These are phyloP conservation scores for Suillus americanus DNA, from an alignment of 768 basidiomycete species.

Conservation along the genomic window DNA sequence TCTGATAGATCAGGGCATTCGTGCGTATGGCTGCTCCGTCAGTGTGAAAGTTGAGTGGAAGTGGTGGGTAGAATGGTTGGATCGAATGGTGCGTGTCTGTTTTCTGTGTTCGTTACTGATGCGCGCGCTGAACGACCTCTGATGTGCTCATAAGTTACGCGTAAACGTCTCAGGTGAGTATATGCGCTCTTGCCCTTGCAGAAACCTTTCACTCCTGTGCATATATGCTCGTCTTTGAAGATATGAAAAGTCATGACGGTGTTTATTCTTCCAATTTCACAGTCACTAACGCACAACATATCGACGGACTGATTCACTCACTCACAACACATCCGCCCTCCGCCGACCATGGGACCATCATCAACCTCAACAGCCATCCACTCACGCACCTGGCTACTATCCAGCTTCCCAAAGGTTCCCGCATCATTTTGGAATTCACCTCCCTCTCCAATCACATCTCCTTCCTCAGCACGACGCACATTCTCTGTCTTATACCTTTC, in stretches of 20 bases:
- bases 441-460: slow-evolving; percentile 37
- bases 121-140: slow-evolving; percentile 4
- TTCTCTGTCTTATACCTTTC: slow-evolving; percentile 47
- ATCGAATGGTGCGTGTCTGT: slow-evolving; percentile 20
- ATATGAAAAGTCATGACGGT: background rate
- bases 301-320: slow-evolving; percentile 13
- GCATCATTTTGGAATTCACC: slow-evolving; percentile 34
- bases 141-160: background rate
- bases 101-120: background rate
- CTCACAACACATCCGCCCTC: slow-evolving; percentile 6
- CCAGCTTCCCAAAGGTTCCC: slow-evolving; percentile 13
- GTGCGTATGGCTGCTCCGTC: slow-evolving; percentile 40
- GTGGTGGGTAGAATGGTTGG: slow-evolving; percentile 32
- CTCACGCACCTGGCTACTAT: slow-evolving; percentile 14
- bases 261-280: background rate
- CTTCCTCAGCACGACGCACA: slow-evolving; percentile 35
- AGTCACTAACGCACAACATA: slow-evolving; percentile 9
- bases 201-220: background rate
- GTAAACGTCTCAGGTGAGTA: slow-evolving; percentile 19
- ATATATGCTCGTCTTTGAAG: background rate
- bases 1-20: slow-evolving; percentile 34
- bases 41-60: slow-evolving; percentile 29
- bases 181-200: slow-evolving; percentile 1
- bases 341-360: background rate
- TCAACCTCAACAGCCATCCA: slow-evolving; percentile 26